Conservation (phyloP, 805 yeast genomes). For the Schwanniomyces polymorphus region DNA sequence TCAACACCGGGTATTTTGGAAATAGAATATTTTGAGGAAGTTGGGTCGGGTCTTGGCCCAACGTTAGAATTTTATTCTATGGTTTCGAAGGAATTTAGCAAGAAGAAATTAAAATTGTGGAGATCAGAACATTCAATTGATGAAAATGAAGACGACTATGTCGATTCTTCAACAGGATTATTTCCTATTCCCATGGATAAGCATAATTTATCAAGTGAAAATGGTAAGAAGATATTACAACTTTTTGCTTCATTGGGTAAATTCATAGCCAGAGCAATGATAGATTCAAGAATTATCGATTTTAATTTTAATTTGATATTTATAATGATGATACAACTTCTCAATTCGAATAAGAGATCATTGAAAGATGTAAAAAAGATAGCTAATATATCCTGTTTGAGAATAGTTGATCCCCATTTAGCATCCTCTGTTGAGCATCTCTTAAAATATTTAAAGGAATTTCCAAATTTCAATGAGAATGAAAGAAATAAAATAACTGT, state of each 20-base stretch:
- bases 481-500: slow-evolving; percentile 15
- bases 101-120: slow-evolving; percentile 66
- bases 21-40: slow-evolving; percentile 86
- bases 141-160: slow-evolving; percentile 30
- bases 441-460: slow-evolving; percentile 37
- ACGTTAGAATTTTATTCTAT: slow-evolving; percentile 88
- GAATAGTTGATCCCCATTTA: slow-evolving; percentile 55
- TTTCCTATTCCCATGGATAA: slow-evolving; percentile 68
- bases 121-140: slow-evolving; percentile 35
- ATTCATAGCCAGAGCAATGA: slow-evolving; percentile 80
- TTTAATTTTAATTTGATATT: slow-evolving; percentile 72
- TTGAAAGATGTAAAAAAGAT: slow-evolving; percentile 17
- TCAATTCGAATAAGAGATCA: slow-evolving; percentile 16
- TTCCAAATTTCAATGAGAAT: slow-evolving; percentile 11
- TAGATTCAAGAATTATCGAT: slow-evolving; percentile 88
- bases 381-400: slow-evolving; percentile 38
- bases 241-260: slow-evolving; percentile 72
- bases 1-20: slow-evolving; percentile 80
- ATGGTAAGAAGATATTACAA: slow-evolving; percentile 44
- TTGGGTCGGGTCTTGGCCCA: slow-evolving; percentile 96
- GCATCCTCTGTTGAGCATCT: slow-evolving; percentile 59
- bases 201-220: slow-evolving; percentile 19
- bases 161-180: slow-evolving; percentile 51
- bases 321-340: slow-evolving; percentile 55
- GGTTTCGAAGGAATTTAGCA: slow-evolving; percentile 74